phyloP scores from a whole-genome alignment of 768 basidiomycete genomes.

The Lactifluus volemus region DNA sequence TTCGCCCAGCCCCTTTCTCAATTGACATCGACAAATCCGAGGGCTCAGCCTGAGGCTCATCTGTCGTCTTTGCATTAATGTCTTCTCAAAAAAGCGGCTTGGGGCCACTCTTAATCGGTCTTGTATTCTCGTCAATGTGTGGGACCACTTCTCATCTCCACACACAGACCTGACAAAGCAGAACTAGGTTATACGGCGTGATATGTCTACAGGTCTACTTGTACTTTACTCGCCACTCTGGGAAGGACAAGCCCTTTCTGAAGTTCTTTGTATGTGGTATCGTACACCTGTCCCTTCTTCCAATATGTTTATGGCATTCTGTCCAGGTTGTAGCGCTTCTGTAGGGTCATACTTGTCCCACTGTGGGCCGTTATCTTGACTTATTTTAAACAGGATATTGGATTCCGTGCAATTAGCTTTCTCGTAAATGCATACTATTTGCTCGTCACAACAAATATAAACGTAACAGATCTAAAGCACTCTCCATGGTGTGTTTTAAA shows the following conservation, averaged over 20 bases:
- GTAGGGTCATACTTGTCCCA: background rate
- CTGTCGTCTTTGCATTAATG: no score
- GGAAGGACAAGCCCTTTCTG: background rate
- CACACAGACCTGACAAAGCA: background rate
- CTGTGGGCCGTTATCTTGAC: background rate
- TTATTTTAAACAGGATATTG: background rate
- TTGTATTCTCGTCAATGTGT: slow-evolving; percentile 2
- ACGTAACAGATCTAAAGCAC: background rate
- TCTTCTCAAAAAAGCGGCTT: background rate
- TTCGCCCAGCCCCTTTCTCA: background rate
- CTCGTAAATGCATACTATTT: background rate
- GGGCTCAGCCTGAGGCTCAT: no score
- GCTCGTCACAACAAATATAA: background rate
- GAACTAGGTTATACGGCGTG: background rate
- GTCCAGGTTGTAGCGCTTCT: background rate
- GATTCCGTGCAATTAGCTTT: background rate
- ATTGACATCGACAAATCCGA: background rate
- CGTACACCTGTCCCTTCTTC: no score
- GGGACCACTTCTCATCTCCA: background rate
- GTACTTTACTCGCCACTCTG: background rate
- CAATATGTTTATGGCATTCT: background rate
- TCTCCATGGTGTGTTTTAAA: background rate
- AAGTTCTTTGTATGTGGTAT: background rate
- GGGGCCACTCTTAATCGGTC: background rate
- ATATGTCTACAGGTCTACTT: background rate